Conservation (phyloP, 2,329 filamentous ascomycete species). For the Colletotrichum siamense region DNA sequence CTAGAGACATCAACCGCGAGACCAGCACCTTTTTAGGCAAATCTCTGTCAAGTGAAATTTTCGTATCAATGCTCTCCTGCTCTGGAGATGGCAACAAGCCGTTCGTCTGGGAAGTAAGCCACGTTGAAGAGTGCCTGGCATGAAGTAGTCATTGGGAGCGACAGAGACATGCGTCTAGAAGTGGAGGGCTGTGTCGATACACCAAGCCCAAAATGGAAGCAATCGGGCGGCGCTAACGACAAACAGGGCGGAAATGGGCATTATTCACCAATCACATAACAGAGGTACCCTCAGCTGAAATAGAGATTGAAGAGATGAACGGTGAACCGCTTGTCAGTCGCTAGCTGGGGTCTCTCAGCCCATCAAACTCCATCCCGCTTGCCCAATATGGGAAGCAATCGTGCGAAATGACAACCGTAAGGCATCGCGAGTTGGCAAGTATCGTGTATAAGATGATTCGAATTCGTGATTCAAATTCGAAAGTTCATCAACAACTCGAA, state of each 20-base stretch:
- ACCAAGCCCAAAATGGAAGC: conserved; percentile 18
- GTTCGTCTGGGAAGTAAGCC: background rate
- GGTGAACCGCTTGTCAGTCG: background rate
- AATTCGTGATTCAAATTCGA: too few species aligned
- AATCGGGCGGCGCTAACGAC: conserved; percentile 18
- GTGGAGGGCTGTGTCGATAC: background rate
- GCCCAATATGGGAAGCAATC: background rate
- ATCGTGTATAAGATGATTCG: background rate
- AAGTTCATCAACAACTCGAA: background rate
- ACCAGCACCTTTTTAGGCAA: background rate
- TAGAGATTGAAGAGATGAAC: background rate
- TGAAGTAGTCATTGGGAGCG: background rate
- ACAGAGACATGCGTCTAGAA: background rate
- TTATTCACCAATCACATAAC: background rate
- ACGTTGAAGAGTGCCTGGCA: background rate
- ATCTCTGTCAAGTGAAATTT: background rate
- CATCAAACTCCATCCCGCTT: background rate
- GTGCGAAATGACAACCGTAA: background rate
- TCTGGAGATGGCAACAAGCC: background rate
- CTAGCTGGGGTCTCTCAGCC: background rate
- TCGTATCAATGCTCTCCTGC: background rate
- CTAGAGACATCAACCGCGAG: conserved; percentile 28
- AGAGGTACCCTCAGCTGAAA: background rate
- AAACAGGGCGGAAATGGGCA: background rate
- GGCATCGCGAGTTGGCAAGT: background rate